Percentiles rank a stretch among this genome's conserved stretches.
phyloP scores from a whole-genome alignment of 163 green algal genomes.

The Chloromonas sp. region DNA sequence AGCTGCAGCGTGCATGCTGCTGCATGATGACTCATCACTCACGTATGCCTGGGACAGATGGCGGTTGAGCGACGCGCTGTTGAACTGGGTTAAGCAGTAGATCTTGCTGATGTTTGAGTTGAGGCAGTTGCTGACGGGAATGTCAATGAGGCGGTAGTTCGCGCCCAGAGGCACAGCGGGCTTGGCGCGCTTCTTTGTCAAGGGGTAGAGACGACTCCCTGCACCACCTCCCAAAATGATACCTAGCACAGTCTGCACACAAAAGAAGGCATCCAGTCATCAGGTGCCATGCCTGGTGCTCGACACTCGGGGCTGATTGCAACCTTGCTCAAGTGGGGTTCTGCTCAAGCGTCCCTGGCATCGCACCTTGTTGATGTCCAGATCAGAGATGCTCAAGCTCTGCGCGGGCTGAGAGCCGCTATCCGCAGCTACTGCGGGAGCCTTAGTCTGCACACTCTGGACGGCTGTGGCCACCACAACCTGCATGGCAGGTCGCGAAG shows the following conservation, averaged over 20 bases:
- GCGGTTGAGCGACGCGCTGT: constrained; percentile 95
- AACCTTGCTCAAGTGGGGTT: not conserved
- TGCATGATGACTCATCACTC: constrained; percentile 25
- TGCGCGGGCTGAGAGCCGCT: not conserved
- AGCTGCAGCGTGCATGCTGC: not conserved
- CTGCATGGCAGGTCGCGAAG: not conserved
- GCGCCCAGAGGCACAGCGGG: constrained; percentile 89
- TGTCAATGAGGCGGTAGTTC: constrained; percentile 95
- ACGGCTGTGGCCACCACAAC: not conserved
- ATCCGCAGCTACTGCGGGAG: not conserved
- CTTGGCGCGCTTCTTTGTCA: constrained; percentile 97
- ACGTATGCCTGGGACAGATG: constrained; percentile 86
- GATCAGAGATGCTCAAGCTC: not conserved
- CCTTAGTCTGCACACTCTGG: not conserved
- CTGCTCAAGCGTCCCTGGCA: too few species aligned
- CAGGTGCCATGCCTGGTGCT: too few species aligned
- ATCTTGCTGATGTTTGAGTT: constrained; percentile 95
- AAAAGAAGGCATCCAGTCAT: not conserved
- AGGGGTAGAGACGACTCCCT: constrained; percentile 91
- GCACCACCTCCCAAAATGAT: constrained; percentile 96
- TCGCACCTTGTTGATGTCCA: not conserved
- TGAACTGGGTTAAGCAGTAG: constrained; percentile 99
- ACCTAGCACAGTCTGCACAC: constrained; percentile 66
- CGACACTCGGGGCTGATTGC: too few species aligned
- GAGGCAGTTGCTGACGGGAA: constrained; percentile 97